Evolutionary conservation across 345 rosid species (phyloP).

Genomic region (Populus davidiana): DNA sequence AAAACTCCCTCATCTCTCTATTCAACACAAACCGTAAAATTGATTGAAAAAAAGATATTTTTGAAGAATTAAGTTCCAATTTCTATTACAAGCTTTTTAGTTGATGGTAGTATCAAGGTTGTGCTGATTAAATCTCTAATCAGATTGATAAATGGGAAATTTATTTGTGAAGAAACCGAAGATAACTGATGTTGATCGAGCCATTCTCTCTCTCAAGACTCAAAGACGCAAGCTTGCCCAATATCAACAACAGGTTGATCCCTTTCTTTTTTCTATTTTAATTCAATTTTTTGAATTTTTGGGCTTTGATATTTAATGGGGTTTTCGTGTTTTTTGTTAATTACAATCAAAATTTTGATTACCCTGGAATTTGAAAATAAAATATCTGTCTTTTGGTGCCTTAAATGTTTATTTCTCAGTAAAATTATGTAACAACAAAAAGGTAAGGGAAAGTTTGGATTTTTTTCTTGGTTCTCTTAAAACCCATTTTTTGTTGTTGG

Average conservation of each 20-base stretch:
- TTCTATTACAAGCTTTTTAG: too few relatives aligned
- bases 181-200: conserved; percentile 89
- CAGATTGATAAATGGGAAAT: conserved; percentile 61
- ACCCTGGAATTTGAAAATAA: not conserved
- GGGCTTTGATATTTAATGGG: not conserved
- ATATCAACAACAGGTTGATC: conserved; percentile 76
- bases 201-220: conserved; percentile 91
- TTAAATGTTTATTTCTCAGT: not conserved
- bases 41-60: too few relatives aligned
- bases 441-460: not conserved
- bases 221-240: conserved; percentile 91
- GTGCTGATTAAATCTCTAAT: not conserved
- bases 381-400: not conserved
- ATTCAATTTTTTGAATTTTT: not conserved
- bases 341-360: not conserved
- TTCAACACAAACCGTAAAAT: too few relatives aligned
- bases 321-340: not conserved
- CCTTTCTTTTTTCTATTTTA: not conserved
- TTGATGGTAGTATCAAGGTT: not conserved
- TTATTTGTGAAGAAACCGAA: conserved; percentile 90
- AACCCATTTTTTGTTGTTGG: not conserved
- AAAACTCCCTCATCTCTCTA: too few relatives aligned
- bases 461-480: not conserved
- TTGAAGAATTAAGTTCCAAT: too few relatives aligned
- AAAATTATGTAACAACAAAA: not conserved